phyloP scores from a whole-genome alignment of 1,284 basidiomycete species.

The Tausonia pullulans region DNA sequence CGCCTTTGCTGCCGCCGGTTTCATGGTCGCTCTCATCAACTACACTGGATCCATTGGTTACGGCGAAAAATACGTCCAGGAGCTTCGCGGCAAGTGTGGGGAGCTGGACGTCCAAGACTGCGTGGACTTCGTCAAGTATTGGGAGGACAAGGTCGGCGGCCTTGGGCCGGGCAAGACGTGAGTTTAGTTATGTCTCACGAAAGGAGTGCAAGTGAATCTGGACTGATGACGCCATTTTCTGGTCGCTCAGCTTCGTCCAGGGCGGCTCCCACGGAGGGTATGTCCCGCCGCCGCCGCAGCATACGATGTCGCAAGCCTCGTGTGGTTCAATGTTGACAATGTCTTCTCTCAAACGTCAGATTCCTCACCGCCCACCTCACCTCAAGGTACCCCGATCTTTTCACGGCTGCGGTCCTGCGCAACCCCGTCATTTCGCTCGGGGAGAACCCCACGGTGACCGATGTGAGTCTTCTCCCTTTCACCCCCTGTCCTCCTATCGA shows the following conservation, averaged over 20 bases:
- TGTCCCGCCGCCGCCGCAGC: slow-evolving; percentile 40
- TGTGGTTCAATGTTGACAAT: slow-evolving; percentile 22
- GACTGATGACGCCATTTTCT: too few relatives aligned
- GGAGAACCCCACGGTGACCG: slow-evolving; percentile 43
- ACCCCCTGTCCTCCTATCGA: neutral
- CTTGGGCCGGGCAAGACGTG: slow-evolving; percentile 37
- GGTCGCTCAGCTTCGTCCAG: slow-evolving; percentile 34
- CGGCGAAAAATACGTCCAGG: slow-evolving; percentile 40
- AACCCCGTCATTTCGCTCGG: slow-evolving; percentile 59
- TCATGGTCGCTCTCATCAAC: slow-evolving; percentile 52
- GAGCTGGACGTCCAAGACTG: slow-evolving; percentile 56
- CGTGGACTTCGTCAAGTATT: slow-evolving; percentile 40
- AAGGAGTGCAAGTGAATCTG: neutral
- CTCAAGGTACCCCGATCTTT: slow-evolving; percentile 44
- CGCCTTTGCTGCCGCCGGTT: slow-evolving; percentile 49
- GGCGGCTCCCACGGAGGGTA: slow-evolving; percentile 66
- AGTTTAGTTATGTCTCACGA: neutral
- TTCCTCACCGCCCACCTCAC: slow-evolving; percentile 13
- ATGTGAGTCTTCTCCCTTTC: slow-evolving; percentile 24
- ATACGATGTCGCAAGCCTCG: too few relatives aligned
- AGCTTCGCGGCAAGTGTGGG: slow-evolving; percentile 47
- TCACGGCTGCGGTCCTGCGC: slow-evolving; percentile 49
- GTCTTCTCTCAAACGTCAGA: slow-evolving; percentile 42
- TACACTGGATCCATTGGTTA: slow-evolving; percentile 60
- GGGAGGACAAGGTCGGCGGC: slow-evolving; percentile 40